Evolutionary conservation across 441 rosid species (phyloP).

Genomic region (Mallotus japonicus): DNA sequence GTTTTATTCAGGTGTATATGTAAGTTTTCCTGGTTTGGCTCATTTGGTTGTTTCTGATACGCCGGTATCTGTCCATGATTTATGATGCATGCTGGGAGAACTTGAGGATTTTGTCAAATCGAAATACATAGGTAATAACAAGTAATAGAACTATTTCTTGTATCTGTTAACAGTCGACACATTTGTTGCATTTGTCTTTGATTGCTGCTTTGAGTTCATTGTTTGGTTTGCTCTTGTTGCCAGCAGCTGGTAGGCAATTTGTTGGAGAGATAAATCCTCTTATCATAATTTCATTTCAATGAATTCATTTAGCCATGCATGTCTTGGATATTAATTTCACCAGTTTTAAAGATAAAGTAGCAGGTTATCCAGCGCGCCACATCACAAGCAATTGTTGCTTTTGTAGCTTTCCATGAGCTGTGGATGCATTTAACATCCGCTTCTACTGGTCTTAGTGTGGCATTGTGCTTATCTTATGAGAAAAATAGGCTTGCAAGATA

Average conservation of each 20-base stretch:
- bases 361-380: not conserved
- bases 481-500: too few species aligned
- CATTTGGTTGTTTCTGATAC: not conserved
- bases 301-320: too few species aligned
- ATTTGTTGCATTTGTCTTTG: not conserved
- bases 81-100: not conserved
- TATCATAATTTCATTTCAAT: not conserved
- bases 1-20: too few species aligned
- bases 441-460: too few species aligned
- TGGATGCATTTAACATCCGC: not conserved
- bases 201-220: not conserved
- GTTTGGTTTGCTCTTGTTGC: not conserved
- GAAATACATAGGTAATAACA: too few species aligned
- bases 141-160: not conserved
- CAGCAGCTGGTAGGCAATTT: not conserved
- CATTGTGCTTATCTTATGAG: too few species aligned
- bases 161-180: too few species aligned
- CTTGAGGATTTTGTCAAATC: too few species aligned
- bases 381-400: not conserved
- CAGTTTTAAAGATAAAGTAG: not conserved
- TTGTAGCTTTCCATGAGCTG: not conserved
- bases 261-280: not conserved
- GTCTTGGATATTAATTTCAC: not conserved
- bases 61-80: not conserved
- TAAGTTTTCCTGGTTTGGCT: not conserved